Conservation (phyloP, 2,329 filamentous ascomycete species). For the Venturia pyrina region DNA sequence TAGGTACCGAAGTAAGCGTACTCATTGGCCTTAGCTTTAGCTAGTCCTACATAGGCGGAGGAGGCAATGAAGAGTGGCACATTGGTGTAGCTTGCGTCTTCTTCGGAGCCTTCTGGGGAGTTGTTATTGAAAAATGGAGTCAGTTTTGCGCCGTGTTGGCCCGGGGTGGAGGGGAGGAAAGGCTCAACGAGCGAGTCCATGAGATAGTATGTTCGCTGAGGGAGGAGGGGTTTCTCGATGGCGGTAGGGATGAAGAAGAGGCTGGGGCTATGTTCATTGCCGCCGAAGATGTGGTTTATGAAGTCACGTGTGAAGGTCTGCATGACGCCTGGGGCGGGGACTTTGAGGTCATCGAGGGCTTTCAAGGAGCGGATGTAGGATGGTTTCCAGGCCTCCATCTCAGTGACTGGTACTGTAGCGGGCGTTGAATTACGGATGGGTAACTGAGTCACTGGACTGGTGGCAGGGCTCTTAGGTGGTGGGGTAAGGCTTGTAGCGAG, state of each 20-base stretch:
- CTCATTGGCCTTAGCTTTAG: conserved; percentile 7
- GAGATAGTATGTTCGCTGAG: conserved; percentile 31
- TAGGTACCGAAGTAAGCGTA: conserved; percentile 39
- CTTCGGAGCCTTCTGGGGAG: conserved; percentile 19
- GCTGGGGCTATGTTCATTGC: conserved; percentile 30
- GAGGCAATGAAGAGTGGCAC: conserved; percentile 32
- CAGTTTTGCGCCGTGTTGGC: conserved; percentile 36
- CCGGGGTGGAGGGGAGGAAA: conserved; percentile 30
- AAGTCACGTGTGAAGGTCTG: conserved; percentile 30
- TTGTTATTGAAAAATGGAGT: conserved; percentile 35
- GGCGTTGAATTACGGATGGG: neutral
- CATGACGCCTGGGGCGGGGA: conserved; percentile 19
- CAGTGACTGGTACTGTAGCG: neutral
- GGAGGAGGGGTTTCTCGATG: conserved; percentile 20
- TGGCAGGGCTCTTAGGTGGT: neutral
- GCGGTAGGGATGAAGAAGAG: conserved; percentile 25
- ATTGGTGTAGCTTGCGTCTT: conserved; percentile 23
- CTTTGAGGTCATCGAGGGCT: conserved; percentile 14
- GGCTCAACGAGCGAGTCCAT: conserved; percentile 30
- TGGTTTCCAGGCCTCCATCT: conserved; percentile 25
- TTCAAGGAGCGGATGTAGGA: conserved; percentile 25
- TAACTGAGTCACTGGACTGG: neutral
- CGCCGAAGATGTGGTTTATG: conserved; percentile 23
- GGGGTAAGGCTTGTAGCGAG: neutral
- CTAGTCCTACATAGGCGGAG: conserved; percentile 13